Percentiles rank a stretch among this genome's conserved stretches.
Evolutionary conservation across 2,329 filamentous ascomycete genomes (phyloP).

Genomic region (Verticillium albo-atrum): DNA sequence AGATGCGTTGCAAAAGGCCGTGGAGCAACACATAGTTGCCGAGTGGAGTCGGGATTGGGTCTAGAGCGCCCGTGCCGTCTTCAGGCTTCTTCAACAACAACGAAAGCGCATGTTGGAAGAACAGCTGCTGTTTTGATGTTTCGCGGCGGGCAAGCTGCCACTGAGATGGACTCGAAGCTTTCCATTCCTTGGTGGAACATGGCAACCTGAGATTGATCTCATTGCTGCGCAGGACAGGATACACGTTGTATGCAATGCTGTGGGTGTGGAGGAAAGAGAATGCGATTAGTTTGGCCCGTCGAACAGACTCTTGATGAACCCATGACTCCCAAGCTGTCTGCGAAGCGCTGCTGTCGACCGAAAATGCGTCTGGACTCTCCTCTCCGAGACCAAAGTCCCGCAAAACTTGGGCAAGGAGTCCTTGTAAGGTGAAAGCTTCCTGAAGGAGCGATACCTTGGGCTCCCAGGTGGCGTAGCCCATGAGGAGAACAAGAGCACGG

Average conservation of each 20-base stretch:
- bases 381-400: constrained; percentile 28
- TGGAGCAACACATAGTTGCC: constrained; percentile 32
- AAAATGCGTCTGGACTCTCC: constrained; percentile 7
- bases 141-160: constrained; percentile 23
- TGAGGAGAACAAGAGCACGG: constrained; percentile 26
- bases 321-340: constrained; percentile 23
- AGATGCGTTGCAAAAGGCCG: constrained; percentile 30
- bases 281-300: constrained; percentile 30
- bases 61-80: constrained; percentile 20
- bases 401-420: constrained; percentile 25
- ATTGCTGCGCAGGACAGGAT: constrained; percentile 29
- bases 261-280: constrained; percentile 33
- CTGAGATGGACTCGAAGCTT: constrained; percentile 21
- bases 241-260: constrained; percentile 32
- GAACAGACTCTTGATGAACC: constrained; percentile 24
- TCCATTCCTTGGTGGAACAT: constrained; percentile 30
- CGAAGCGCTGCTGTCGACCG: constrained; percentile 1
- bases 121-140: constrained; percentile 24
- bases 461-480: constrained; percentile 34
- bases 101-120: constrained; percentile 30
- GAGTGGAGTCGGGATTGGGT: constrained; percentile 29
- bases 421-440: constrained; percentile 28
- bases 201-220: constrained; percentile 29
- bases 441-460: constrained; percentile 23
- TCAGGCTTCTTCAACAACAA: constrained; percentile 23